Evolutionary conservation across 1,139 yeast genomes (phyloP).

Genomic region (Yamadazyma mexicana): DNA sequence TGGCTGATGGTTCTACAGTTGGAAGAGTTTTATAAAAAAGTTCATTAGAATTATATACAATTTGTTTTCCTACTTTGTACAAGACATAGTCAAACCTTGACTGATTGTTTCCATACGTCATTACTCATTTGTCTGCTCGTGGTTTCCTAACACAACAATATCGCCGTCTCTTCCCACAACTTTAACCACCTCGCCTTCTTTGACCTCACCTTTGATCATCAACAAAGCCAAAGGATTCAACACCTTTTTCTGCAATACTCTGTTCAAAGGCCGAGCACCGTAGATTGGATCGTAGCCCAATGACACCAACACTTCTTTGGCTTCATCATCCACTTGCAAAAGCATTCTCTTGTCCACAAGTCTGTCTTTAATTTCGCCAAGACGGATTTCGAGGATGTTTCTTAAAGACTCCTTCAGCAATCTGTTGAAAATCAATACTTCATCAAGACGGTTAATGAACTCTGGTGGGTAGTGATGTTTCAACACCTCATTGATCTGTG

Average conservation of each 20-base stretch:
- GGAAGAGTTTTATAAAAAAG: slow-evolving; percentile 46
- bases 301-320: slow-evolving; percentile 75
- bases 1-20: slow-evolving; percentile 45
- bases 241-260: slow-evolving; percentile 77
- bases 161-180: slow-evolving; percentile 28
- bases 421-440: slow-evolving; percentile 84
- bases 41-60: slow-evolving; percentile 1
- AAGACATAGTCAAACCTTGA: neutral
- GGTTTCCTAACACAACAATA: slow-evolving; percentile 49
- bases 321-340: slow-evolving; percentile 56
- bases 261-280: slow-evolving; percentile 95
- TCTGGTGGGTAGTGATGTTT: slow-evolving; percentile 85
- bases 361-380: slow-evolving; percentile 76
- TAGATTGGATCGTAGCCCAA: slow-evolving; percentile 88
- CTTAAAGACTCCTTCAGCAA: slow-evolving; percentile 71
- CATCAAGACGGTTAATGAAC: slow-evolving; percentile 90
- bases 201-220: slow-evolving; percentile 76
- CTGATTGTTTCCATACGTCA: neutral
- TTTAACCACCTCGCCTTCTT: slow-evolving; percentile 64
- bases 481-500: slow-evolving; percentile 64
- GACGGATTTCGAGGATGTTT: slow-evolving; percentile 79
- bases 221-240: slow-evolving; percentile 84
- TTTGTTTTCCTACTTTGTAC: neutral
- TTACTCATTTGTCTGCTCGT: slow-evolving; percentile 19
- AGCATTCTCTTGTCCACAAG: slow-evolving; percentile 76